Conservation (phyloP, 306 rosid species). For the Alnus rubra region DNA sequence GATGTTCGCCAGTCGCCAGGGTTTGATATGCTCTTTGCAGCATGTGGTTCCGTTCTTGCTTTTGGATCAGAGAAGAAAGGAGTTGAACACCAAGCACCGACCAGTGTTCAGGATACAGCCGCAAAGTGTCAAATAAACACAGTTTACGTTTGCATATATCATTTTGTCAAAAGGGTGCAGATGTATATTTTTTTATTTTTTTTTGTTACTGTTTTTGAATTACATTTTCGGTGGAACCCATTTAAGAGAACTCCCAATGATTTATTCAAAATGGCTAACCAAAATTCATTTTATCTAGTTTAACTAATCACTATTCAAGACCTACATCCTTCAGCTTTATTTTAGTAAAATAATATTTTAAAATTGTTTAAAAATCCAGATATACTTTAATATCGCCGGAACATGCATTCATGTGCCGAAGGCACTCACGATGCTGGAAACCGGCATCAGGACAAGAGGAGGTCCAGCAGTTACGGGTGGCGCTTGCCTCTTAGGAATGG, state of each 20-base stretch:
- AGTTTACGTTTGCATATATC: not conserved
- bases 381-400: no score
- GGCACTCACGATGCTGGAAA: no score
- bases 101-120: not conserved
- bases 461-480: slow-evolving; percentile 42
- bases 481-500: slow-evolving; percentile 48
- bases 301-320: no score
- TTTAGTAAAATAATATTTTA: no score
- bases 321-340: no score
- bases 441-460: slow-evolving; percentile 9
- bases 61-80: not conserved
- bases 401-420: no score
- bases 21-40: not conserved
- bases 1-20: not conserved
- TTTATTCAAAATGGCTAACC: no score
- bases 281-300: no score
- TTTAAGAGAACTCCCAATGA: no score
- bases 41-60: not conserved
- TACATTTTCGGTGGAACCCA: not conserved
- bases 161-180: not conserved
- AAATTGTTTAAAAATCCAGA: no score
- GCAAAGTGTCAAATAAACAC: not conserved
- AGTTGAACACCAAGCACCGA: not conserved
- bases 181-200: not conserved
- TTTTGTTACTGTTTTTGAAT: not conserved